Base-by-base conservation (phyloP, 2,329 filamentous ascomycete species). In the Pseudogymnoascus sp. region DNA sequence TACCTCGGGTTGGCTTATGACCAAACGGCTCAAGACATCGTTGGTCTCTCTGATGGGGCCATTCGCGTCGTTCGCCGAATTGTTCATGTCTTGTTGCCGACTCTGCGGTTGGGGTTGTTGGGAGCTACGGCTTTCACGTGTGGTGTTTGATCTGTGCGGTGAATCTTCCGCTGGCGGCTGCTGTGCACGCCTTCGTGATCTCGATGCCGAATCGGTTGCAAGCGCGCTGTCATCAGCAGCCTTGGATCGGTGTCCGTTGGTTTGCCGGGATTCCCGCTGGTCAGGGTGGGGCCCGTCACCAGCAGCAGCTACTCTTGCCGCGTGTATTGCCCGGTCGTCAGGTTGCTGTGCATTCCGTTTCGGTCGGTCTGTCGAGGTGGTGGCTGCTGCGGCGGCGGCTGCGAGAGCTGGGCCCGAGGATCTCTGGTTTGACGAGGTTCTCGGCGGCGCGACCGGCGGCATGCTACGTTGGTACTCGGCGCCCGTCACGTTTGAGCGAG, bases 381-480 rank as follows among this genome's bases (percentile, higher is more conserved):
- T 63, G 52, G 60, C 52, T 19, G 68, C 64, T 1, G 65, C 63
- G n/a, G 67, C 62, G 68, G 65, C 77, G 75, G 65, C 77, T 75
- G 68, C 64, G 23, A 66, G 62, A 42, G 68, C 64, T 41, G 66
- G 45, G 38, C 68, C 75, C 69, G 69, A 76, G 71, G 66, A 72
- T 73, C 77, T 81, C 67, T 86, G 84, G 66, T 85, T 88, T 45
- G 91, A 94, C 12, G 92, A 95, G 6, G 90, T 92, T 71, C 92
- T 85, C 36, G 90, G 90, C 58, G 90, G 92, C 62, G 89, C 87
- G 68, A 90, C 82, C 23, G 90, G 88, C 61, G 89, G 85, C 77
- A 82, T 85, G 75, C 79, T 83, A 75, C 77, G 83, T 76, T 79
- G 78, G 70, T 80, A 79, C 69, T 82, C 81, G 65, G 79, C 77